Base-by-base conservation (phyloP, 176 grass and related monocot species). In the Carex littledalei region DNA sequence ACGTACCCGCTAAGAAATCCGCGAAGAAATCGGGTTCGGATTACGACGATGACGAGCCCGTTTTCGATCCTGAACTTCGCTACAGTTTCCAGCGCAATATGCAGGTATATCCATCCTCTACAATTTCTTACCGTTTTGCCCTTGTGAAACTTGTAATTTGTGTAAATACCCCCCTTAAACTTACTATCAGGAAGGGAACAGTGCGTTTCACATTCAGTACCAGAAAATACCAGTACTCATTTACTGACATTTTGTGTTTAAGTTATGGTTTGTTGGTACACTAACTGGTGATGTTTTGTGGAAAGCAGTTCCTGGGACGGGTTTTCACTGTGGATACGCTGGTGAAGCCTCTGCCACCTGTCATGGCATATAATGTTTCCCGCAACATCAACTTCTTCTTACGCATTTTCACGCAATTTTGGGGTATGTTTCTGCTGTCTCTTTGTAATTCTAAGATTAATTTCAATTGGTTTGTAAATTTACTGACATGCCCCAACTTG, bases 261-360 rank as follows among this genome's bases (percentile, higher is more conserved):
- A 13, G 68, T 35, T 83, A 2, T 79, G 55, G 54, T 84, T 78
- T 88, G 15, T 70, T 41, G 5, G 39, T 76, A 53, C 45, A 55
- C 22, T 77, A 29, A 77, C 73, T 77, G 10, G 8, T 50, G 58
- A 84, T 67, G 55, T 77, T 34, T 58, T 4, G 29, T 90, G 20
- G 81, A 41, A 88, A 70, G 85, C 91, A 98, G 96, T 98, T 98
- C 81, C 85, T 98, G 81, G 84, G 84, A 68, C 84, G 85, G 87
- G 96, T 94, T 62, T 98, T 98, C 50, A 98, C 88, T 17, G 90
- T 98, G 81, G 93, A 98, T 72, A 94, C 96, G 66, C 76, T 95
- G 86, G 96, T 98, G 64, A 98, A 98, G 56, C 96, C 96, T 90
- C 88, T 98, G 67, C 91, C 96, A 91, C 93, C 96, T 67, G 91